Evolutionary conservation across 2,329 filamentous ascomycete genomes (phyloP), one percentile per base, ranked within the genome.

Genomic region (Metarhizium humberi): DNA sequence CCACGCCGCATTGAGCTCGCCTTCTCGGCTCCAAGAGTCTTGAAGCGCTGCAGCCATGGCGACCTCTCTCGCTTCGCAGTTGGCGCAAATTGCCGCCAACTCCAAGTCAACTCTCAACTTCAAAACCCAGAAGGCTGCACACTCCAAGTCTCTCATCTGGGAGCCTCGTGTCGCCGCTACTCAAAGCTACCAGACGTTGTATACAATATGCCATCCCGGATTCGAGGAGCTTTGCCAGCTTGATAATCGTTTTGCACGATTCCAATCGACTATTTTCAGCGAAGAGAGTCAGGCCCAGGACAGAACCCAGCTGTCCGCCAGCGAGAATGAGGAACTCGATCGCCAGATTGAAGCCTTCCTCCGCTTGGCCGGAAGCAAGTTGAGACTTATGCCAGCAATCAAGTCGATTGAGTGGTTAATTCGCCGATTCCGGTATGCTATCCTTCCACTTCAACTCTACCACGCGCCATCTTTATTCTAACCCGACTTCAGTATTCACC

Each of bases 361-460:
- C 61, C 87, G 85, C 36, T 78, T 97, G 14, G 84, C 88, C 11
- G 87, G 89, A 25, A 84, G 85, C 30, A 82, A 87, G 45, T 69
- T 99, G 61, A 78, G 92, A 59, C 77, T 99, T 36, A 91, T 87
- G 74, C 92, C 94, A 45, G 90, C 90, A 1, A 82, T 96, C 54
- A 95, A 95, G 72, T 85, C 92, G 16, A 78, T 97, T 42, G 95
- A 99, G 75, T 99, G 94, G 94, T 79, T 99, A 50, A 81, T 99
- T 54, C 80, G 94, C 65, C 81, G 92, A 64, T 99, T 97, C 66
- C 84, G 86, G 90, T 95, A 75, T 58, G 78, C 63, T 7, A 18
- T 52, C 5, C 32, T 18, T n/a, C 10, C 29, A 36, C 20, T 38
- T 40, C 32, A 10, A 29, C 14, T 14, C 13, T n/a, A n/a, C 32